Base-by-base conservation (phyloP, 768 basidiomycete species). In the Thelephora aurantiotincta region DNA sequence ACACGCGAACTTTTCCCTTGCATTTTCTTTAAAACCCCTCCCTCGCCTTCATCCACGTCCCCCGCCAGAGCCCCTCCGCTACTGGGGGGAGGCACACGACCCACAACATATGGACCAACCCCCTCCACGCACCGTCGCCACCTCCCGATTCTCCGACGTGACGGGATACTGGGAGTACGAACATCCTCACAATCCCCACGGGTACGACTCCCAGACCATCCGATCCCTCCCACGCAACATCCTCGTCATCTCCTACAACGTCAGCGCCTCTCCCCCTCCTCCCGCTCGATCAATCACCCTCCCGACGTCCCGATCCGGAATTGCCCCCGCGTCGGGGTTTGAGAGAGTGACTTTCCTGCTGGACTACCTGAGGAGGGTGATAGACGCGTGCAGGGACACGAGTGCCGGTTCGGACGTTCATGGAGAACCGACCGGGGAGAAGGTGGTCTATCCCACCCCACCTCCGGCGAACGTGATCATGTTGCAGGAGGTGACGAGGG, bases 181-280 rank as follows among this genome's bases (percentile, higher is more conserved):
- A 33, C 33, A 47, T 38, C 12, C 50, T 43, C 38, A 38, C 30
- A 9, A 5, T 13, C 13, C 11, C 2, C 44, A 47, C 46, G 18
- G 45, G 6, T 16, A 30, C 26, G 26, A 30, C 26, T 30, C 26
- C 26, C 26, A 30, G 11, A 41, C 37, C 4, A 41, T 41, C 13
- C 43, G 20, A 14, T 18, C 33, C 6, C 58, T 66, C 44, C 72
- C 73, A n/a, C 55, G 67, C 23, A 64, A 64, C 33, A 55, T 86
- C 44, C 68, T 67, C 48, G 59, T 88, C 44, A 59, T 87, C 51
- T 77, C 81, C 23, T 88, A 84, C 84, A 87, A 88, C 60, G 54
- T 87, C 47, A 74, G 81, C 56, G 6, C 65, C 81, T 33, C 51
- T 48, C 0, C 60, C 67, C 2, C 70, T 69, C 14, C 65, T 87